Evolutionary conservation across 345 rosid genomes (phyloP), one percentile per base, ranked within the genome.

Genomic region (Reutealis trisperma): DNA sequence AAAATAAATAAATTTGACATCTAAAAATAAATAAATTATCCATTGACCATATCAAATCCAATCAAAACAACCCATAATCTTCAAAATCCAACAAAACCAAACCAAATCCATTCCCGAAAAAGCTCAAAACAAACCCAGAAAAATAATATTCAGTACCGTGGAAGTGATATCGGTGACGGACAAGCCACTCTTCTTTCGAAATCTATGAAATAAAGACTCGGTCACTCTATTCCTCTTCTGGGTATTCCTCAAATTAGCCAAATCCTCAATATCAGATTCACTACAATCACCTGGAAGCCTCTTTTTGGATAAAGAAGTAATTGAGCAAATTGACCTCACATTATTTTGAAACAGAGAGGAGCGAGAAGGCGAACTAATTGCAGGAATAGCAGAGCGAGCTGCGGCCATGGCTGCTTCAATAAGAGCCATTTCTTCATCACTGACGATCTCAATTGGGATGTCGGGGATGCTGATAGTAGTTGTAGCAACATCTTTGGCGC

Each of bases 391-490:
- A 64, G 89, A 82, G 76, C 90, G 84, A 37, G 92, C 72, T 18
- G 91, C 85, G 22, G 93, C 88, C 0, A 87, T 70, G 13, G 96
- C 96, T 0, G 94, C 89, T 37, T 94, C 97, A 34, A 91, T 57
- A 37, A 90, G 71, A 79, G 90, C 96, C 98, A 94, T 94, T 83
- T 94, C 98, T 84, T 92, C 93, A 52, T 94, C 97, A 72, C 83
- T 85, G 73, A 94, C 85, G 86, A 91, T 75, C 89, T 92, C 97
- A 83, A 90, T 84, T 78, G 90, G 89, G 88, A 94, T 88, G 4
- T 79, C 85, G 25, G 84, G 82, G 21, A 55, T 3, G 30, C 27
- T 8, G 51, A 6, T 30, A 32, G 9, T 22, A 59, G 61, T 69
- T 6, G 57, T 52, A 64, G 42, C 51, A 77, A n/a, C 74, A 45